These are phyloP conservation scores for Ceratobasidium sp. DNA, from an alignment of 1,284 basidiomycete species.

Conservation along the genomic window DNA sequence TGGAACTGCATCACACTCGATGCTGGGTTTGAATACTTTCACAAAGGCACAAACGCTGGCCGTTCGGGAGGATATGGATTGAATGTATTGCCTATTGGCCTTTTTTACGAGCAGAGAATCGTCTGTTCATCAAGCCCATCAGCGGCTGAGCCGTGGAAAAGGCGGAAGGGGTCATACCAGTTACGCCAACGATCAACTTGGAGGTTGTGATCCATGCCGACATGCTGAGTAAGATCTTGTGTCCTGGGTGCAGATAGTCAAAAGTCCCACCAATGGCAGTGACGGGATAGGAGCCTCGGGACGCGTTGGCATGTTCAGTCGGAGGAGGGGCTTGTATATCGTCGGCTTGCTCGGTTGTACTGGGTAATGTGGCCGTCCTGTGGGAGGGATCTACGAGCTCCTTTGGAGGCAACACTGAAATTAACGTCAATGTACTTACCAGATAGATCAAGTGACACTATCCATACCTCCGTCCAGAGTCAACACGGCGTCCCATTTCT, in stretches of 20 bases:
- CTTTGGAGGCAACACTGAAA: conserved; percentile 21
- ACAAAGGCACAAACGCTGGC: conserved; percentile 69
- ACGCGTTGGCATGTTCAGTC: neutral
- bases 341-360: neutral
- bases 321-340: neutral
- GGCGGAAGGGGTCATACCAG: conserved; percentile 57
- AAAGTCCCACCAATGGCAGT: conserved; percentile 84
- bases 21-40: conserved; percentile 66
- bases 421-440: conserved; percentile 35
- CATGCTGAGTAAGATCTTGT: conserved; percentile 96
- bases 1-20: conserved; percentile 70
- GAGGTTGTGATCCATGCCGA: conserved; percentile 78
- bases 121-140: conserved; percentile 54
- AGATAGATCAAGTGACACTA: neutral
- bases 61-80: conserved; percentile 67
- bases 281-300: conserved; percentile 51
- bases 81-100: conserved; percentile 71
- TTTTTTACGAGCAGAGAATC: conserved; percentile 81
- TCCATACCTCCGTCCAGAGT: conserved; percentile 37
- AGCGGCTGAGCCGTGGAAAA: neutral
- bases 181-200: conserved; percentile 90
- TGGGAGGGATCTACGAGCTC: conserved; percentile 29
- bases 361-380: conserved; percentile 5
- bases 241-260: conserved; percentile 96
- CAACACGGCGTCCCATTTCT: conserved; percentile 34